phyloP scores from a whole-genome alignment of 371 early-diverging fungal genomes.

The Mortierella sp. region DNA sequence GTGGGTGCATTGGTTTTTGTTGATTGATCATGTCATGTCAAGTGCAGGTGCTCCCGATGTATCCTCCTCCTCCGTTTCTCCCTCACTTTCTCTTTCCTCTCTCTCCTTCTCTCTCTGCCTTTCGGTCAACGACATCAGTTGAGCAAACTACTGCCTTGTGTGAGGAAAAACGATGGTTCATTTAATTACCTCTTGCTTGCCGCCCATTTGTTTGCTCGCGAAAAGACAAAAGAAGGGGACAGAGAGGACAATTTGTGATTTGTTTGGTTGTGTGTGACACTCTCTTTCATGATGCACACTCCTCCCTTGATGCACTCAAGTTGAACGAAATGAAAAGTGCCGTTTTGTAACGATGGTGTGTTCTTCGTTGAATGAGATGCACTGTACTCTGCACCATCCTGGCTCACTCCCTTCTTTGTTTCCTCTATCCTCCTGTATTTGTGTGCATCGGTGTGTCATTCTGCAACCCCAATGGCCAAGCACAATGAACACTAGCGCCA shows the following conservation, averaged over 20 bases:
- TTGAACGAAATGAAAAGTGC: background rate
- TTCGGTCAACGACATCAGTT: background rate
- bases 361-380: background rate
- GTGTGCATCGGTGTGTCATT: background rate
- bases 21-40: background rate
- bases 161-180: conserved; percentile 7
- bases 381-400: conserved; percentile 5
- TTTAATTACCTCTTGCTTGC: background rate
- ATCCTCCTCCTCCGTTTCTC: background rate
- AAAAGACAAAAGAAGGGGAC: background rate
- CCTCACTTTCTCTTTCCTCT: background rate
- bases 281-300: too few species aligned
- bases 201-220: background rate
- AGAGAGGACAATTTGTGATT: background rate
- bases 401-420: background rate
- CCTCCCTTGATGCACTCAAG: background rate
- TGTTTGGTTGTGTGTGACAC: background rate
- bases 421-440: background rate
- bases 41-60: background rate
- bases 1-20: background rate
- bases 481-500: background rate
- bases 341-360: conserved; percentile 2
- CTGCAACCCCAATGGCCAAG: background rate
- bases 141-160: background rate
- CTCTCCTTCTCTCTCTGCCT: too few species aligned